These are phyloP conservation scores for Xylariomycetidae sp. DNA, from an alignment of 2,329 filamentous ascomycete genomes.

Conservation along the genomic window DNA sequence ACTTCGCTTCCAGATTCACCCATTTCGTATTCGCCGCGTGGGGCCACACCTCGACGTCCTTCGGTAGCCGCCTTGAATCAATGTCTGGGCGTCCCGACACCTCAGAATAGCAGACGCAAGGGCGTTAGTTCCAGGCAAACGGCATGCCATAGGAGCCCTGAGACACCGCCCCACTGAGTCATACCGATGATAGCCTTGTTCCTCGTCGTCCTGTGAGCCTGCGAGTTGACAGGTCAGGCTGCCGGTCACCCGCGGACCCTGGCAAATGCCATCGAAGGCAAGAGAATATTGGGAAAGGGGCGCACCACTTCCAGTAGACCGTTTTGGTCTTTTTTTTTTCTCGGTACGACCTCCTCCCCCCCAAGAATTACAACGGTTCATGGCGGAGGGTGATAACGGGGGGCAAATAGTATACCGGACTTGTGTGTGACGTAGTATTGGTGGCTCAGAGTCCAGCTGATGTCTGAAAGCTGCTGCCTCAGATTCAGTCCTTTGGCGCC, in stretches of 20 bases:
- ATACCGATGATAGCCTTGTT: conserved; percentile 23
- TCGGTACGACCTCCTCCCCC: too few species aligned
- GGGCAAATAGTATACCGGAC: too few species aligned
- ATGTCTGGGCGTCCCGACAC: conserved; percentile 3
- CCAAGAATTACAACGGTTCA: too few species aligned
- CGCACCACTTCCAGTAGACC: too few species aligned
- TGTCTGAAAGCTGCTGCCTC: conserved; percentile 1
- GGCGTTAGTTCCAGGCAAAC: conserved; percentile 8
- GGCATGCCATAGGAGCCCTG: conserved; percentile 10
- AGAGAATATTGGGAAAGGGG: too few species aligned
- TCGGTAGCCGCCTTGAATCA: conserved; percentile 7
- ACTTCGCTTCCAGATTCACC: conserved; percentile 2
- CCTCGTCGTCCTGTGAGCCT: too few species aligned
- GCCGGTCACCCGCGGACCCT: too few species aligned
- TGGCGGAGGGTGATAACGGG: too few species aligned
- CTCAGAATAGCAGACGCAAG: conserved; percentile 4
- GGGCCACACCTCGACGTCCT: conserved; percentile 4
- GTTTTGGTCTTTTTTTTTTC: too few species aligned
- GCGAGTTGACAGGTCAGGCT: too few species aligned
- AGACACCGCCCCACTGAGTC: conserved; percentile 19
- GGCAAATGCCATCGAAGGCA: too few species aligned
- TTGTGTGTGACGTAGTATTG: not conserved
- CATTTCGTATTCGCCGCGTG: conserved; percentile 3
- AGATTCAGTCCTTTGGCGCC: conserved; percentile 38
- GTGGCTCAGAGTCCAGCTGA: conserved; percentile 1